phyloP scores from a whole-genome alignment of 2,329 filamentous ascomycete genomes.

The Penicillium polonicum region DNA sequence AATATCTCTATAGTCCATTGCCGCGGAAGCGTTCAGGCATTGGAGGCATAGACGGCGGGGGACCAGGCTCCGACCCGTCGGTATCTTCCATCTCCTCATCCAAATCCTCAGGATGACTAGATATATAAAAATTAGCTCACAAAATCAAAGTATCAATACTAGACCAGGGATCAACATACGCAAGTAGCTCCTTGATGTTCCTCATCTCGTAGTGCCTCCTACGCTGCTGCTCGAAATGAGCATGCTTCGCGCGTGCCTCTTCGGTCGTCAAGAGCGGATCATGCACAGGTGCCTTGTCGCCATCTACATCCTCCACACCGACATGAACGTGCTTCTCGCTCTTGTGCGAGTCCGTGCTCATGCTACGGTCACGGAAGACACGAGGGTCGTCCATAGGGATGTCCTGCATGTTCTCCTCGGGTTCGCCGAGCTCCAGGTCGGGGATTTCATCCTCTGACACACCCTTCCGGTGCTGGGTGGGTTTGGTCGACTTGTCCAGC shows the following conservation, averaged over 20 bases:
- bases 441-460: constrained; percentile 76
- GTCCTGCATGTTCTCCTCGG: constrained; percentile 67
- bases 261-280: constrained; percentile 56
- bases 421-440: constrained; percentile 85
- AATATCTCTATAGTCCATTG: constrained; percentile 19
- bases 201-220: constrained; percentile 99
- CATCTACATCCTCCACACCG: constrained; percentile 46
- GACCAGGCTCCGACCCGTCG: constrained; percentile 23
- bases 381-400: constrained; percentile 42
- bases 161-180: constrained; percentile 50
- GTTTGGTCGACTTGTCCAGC: constrained; percentile 53
- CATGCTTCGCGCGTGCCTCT: constrained; percentile 88
- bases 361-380: constrained; percentile 43
- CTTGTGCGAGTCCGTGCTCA: constrained; percentile 43
- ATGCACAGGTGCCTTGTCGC: constrained; percentile 37
- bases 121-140: constrained; percentile 10
- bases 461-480: constrained; percentile 37
- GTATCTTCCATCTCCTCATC: constrained; percentile 57
- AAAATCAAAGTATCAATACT: background rate
- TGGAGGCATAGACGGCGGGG: constrained; percentile 34
- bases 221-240: constrained; percentile 82
- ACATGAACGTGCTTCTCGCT: constrained; percentile 79
- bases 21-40: constrained; percentile 34
- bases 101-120: constrained; percentile 62
- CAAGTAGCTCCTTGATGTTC: constrained; percentile 83